Evolutionary conservation across 2,329 filamentous ascomycete species (phyloP).

Genomic region (Epichloe typhina): DNA sequence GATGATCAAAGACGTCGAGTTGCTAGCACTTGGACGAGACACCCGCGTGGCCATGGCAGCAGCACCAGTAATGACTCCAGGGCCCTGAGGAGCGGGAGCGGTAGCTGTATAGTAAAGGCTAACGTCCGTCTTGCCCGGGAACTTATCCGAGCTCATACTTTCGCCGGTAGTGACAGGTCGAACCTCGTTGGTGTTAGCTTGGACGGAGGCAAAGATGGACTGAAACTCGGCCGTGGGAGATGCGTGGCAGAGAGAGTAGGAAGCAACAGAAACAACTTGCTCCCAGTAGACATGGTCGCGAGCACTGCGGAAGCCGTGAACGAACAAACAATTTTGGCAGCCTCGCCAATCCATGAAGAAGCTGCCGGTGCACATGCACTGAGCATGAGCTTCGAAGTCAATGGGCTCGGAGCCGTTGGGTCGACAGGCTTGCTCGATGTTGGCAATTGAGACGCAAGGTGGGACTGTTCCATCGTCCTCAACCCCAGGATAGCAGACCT

Average conservation of each 20-base stretch:
- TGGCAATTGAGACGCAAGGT: conserved; percentile 18
- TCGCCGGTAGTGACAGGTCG: conserved; percentile 16
- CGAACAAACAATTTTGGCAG: conserved; percentile 27
- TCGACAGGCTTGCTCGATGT: conserved; percentile 17
- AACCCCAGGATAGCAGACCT: conserved; percentile 7
- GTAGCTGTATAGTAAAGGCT: conserved; percentile 29
- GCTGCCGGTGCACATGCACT: conserved; percentile 29
- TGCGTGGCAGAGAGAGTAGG: conserved; percentile 22
- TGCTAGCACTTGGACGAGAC: conserved; percentile 9
- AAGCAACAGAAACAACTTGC: conserved; percentile 21
- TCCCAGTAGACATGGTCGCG: conserved; percentile 21
- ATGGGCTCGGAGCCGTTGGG: conserved; percentile 16
- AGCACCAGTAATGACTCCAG: conserved; percentile 28
- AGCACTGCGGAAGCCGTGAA: conserved; percentile 26
- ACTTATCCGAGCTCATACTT: conserved; percentile 20
- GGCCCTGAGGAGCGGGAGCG: conserved; percentile 19
- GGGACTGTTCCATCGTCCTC: conserved; percentile 6
- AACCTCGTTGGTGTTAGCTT: conserved; percentile 10
- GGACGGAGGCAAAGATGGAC: conserved; percentile 19
- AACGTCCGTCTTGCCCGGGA: conserved; percentile 24
- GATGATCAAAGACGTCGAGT: conserved; percentile 6
- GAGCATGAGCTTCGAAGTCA: conserved; percentile 15
- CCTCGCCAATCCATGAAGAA: conserved; percentile 30
- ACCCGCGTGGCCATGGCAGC: conserved; percentile 21
- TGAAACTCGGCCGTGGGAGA: conserved; percentile 24